Evolutionary conservation across 2,329 filamentous ascomycete species (phyloP), one percentile per base, ranked within the genome.

Genomic region (Apiospora phragmitis): DNA sequence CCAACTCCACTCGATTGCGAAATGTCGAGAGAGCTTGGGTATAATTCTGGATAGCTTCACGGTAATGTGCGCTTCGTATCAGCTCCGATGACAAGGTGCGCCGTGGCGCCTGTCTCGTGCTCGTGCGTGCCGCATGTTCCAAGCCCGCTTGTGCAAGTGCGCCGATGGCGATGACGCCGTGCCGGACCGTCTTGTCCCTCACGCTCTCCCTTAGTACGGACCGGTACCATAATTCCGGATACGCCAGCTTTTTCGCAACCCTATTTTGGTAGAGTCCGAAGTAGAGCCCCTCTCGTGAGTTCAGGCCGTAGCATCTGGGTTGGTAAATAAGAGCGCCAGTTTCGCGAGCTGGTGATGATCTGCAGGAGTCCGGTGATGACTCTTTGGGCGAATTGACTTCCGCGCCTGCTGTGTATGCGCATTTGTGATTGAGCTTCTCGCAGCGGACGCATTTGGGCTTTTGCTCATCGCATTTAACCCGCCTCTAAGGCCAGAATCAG

Each of bases 381-480:
- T 67, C 38, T n/a, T 67, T 32, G 12, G 65, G 65, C 38, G 38
- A 45, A 32, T 62, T 62, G 55, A 11, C 65, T 29, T 43, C 65
- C 21, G 42, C 7, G 43, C n/a, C 5, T 24, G 18, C 18, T 11
- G 67, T 18, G 45, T 68, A 68, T 8, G 29, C 32, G 67, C 67
- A 68, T 1, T 38, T 49, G 32, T 68, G 67, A 4, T 55, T 49
- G 29, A 68, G 67, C 45, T 41, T 68, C 43, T 68, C 67, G 41
- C 67, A 68, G n/a, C 67, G 43, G 24, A 68, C 18, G 45, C 67
- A 68, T n/a, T 38, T 29, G 1, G 67, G 67, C 12, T 68, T 68
- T 4, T 21, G 67, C 45, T 68, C 67, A 55, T 68, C 67, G 35
- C 67, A 68, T 42, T 68, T 68, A 12, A 68, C 67, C 29, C 67